Evolutionary conservation across 805 yeast species (phyloP).

Genomic region (Metschnikowia matae): DNA sequence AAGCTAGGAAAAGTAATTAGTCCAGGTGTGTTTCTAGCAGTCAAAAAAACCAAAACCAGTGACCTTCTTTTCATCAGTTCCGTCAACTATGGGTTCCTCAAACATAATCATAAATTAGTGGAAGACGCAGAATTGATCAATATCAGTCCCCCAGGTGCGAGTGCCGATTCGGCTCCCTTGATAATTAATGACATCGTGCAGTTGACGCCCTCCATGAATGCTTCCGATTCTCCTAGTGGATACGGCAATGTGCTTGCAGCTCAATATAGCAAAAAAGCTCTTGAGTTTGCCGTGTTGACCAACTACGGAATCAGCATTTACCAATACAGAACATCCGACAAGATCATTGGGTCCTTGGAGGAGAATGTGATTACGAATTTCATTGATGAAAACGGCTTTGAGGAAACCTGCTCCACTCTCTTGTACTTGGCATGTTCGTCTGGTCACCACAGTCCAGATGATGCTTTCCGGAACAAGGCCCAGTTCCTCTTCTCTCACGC

Average conservation of each 20-base stretch:
- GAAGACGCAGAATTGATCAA: constrained; percentile 76
- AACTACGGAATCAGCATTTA: constrained; percentile 71
- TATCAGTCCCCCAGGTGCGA: constrained; percentile 19
- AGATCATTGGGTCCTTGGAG: constrained; percentile 64
- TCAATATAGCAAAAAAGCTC: constrained; percentile 65
- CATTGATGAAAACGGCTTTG: constrained; percentile 73
- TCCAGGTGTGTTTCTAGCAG: constrained; percentile 84
- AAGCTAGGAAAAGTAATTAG: constrained; percentile 60
- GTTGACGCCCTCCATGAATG: constrained; percentile 64
- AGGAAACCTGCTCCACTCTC: constrained; percentile 88
- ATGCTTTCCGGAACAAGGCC: constrained; percentile 41
- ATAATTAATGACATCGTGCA: constrained; percentile 69
- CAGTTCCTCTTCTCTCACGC: constrained; percentile 50
- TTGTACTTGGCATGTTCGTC: constrained; percentile 77
- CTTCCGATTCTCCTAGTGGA: constrained; percentile 73
- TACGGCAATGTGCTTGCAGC: constrained; percentile 84
- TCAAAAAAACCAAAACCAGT: constrained; percentile 42
- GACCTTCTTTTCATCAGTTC: constrained; percentile 66
- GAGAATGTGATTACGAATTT: constrained; percentile 66
- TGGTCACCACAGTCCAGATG: constrained; percentile 49
- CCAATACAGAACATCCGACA: constrained; percentile 75
- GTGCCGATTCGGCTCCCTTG: constrained; percentile 21
- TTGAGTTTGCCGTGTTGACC: constrained; percentile 79
- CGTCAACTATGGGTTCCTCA: constrained; percentile 81
- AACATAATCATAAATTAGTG: constrained; percentile 62